Base-by-base conservation (phyloP, 257 asterid genomes). In the Fraxinus anomala region DNA sequence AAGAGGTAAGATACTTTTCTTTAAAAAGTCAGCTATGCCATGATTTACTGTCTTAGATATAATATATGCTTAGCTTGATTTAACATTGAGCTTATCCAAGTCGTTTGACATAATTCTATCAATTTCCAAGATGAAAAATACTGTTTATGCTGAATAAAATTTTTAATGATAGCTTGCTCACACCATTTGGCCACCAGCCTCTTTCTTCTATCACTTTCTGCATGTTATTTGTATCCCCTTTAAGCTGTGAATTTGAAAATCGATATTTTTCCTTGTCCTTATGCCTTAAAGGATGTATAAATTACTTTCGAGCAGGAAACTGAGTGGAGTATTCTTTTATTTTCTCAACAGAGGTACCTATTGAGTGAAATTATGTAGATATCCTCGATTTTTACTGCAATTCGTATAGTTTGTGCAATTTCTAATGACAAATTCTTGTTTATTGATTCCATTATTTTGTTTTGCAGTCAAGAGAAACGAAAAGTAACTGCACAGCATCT, bases 1-100 rank as follows among this genome's bases (percentile, higher is more conserved):
- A 80, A 91, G 87, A 89, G 98, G 96, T 91, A 72, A 17, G 70
- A 2, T 68, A 70, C 70, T 68, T n/a, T n/a, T 79, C 40, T 73
- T 36, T 1, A 23, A 37, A 40, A 9, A 5, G 24, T 49, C 12
- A 42, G 68, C 17, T 31, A 61, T 17, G 26, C 14, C 10, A 44
- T 19, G 16, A 47, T 28, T 47, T 6, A 24, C 19, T 72, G 19
- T 44, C 54, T 47, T 47, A 47, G n/a, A 4, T 14, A 44, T 33
- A 13, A 70, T 71, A 42, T 44, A 51, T 72, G 39, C 37, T 40
- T 40, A 42, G 61, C 30, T 19, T 5, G 1, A 24, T 37, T 42
- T 36, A 42, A 31, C 68, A 6, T 51, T 51, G 63, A 51, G 10
- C 23, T 51, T 51, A 51, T 51, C 63, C 63, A 16, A 51, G 63